These are phyloP conservation scores for Oryza brachyantha DNA, from an alignment of 176 grass and related monocot genomes.

Conservation along the genomic window DNA sequence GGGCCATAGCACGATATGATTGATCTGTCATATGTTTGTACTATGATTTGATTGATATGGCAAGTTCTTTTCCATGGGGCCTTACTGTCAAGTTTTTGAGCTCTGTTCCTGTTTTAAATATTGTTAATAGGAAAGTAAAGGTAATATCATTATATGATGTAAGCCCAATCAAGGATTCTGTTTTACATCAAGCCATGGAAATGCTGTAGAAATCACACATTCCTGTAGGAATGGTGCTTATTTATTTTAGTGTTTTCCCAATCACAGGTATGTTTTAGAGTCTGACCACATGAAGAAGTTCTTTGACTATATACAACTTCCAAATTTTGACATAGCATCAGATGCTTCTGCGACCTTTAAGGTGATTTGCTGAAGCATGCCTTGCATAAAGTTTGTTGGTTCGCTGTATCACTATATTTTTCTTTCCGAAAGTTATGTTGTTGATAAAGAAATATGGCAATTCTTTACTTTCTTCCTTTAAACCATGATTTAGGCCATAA, in stretches of 20 bases:
- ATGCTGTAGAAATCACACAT: slow-evolving; percentile 1
- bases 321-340: slow-evolving; percentile 99
- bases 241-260: slow-evolving; percentile 24
- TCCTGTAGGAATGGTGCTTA: slow-evolving; percentile 2
- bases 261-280: slow-evolving; percentile 84
- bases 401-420: background rate
- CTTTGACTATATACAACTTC: slow-evolving; percentile 96
- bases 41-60: background rate
- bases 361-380: slow-evolving; percentile 28
- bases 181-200: background rate
- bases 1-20: background rate
- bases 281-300: slow-evolving; percentile 99
- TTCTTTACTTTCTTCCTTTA: background rate
- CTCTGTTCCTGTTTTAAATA: background rate
- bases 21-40: background rate
- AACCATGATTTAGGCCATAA: background rate
- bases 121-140: background rate
- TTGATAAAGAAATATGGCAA: background rate
- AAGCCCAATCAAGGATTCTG: background rate
- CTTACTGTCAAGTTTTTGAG: background rate
- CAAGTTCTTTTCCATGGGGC: background rate
- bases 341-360: slow-evolving; percentile 97
- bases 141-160: slow-evolving; percentile 1
- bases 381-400: background rate
- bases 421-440: background rate